Base-by-base conservation (phyloP, 257 asterid genomes). In the Nemophila menziesii region DNA sequence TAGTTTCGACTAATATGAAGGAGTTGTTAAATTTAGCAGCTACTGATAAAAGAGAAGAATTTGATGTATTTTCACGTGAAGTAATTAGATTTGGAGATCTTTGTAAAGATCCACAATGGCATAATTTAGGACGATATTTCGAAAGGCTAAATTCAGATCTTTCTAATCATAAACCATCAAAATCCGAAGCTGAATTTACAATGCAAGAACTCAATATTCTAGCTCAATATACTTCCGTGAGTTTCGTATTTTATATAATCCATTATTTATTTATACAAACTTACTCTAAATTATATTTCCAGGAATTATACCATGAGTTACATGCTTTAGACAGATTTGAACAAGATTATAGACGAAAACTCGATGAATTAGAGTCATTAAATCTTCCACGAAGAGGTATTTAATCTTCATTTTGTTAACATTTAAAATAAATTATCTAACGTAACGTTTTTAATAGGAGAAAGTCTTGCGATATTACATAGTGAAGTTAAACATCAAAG, bases 61-160 rank as follows among this genome's bases (percentile, higher is more conserved):
- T 85, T 60, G 86, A 79, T 27, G 76, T 90, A 34, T 84, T 84
- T 55, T 69, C 93, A 22, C 92, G 93, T 6, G 98, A 90, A 81
- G 86, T 90, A 26, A 57, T 84, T 43, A 74, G 98, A 62, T 92
- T 92, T 51, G 99, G 99, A 46, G 72, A 92, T 68, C 45, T 82
- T 70, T 86, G 99, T 68, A 92, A 75, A 73, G 99, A 92, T 62
- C 95, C 96, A 16, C 99, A 92, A 48, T 92, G 99, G 99, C 96
- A 92, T 78, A 73, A 79, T 60, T 69, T 92, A 36, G 82, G 63
- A 53, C 77, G 99, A 56, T 86, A 69, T 56, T 90, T 90, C 64
- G 60, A 71, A 4, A 92, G 99, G 68, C 69, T 82, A 89, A 96
- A 86, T 58, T 82, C 80, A 37, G 96, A 92, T 65, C 61, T 79